Evolutionary conservation across 768 basidiomycete genomes (phyloP), one percentile per base, ranked within the genome.

Genomic region (Trichaptum fuscoviolaceum): DNA sequence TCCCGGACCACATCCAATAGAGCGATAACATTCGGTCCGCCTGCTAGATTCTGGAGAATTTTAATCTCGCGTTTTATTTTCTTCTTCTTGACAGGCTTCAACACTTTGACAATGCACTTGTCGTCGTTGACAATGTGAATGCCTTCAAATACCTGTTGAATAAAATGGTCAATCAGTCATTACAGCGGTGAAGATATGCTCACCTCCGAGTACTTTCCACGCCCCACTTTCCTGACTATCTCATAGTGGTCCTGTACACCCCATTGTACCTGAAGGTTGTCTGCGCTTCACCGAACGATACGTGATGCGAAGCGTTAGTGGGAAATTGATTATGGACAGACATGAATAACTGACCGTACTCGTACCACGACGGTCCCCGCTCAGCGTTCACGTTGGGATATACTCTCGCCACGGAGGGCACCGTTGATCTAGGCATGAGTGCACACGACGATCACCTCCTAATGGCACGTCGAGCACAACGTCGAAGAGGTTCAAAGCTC

Each of bases 11-110:
- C 95, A 75, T 99, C 96, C 68, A 98, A 82, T 63, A 99, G 83
- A 7, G 90, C 90, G 62, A 98, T 93, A 69, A 99, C 84, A 77
- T 99, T 99, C 2, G 95, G 95, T 7, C 96, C 96, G 26, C 96
- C 96, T 0, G 95, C 93, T 34, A 99, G 84, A 76, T 98, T 97
- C 79, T 96, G 95, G 26, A 99, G 80, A 73, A 99, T 96, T 83
- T 98, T 98, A 77, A 99, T 97, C 80, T 99, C 96, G 69, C 96
- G 86, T 81, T 98, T 98, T 79, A 98, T 98, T 81, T 99, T 99
- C 87, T 99, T 99, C 87, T 99, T 98, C 85, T 99, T 99, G 57
- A 99, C 96, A 0, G 96, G 96, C 77, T 99, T 99, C 71, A 99
- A 84, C 35, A 99, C 96, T 77, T 99, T 99, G 81, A 99, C 95